A percentile compares a stretch with the other conserved stretches of the same genome.
Evolutionary conservation across 2,329 filamentous ascomycete genomes (phyloP).

Genomic region (Talaromyces sp.): DNA sequence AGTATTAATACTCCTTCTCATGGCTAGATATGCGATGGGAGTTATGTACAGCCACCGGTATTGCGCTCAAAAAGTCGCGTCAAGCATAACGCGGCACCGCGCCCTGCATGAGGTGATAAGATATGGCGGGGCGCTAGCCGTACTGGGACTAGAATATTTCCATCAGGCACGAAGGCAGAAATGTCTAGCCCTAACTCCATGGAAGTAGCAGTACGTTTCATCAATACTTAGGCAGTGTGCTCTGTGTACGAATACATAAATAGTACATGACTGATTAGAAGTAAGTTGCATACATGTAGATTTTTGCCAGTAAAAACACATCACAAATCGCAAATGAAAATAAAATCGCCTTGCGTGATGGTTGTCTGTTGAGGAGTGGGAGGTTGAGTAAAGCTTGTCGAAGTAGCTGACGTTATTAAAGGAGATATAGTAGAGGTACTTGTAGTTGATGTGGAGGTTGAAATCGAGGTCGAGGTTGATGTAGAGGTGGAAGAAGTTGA

Average conservation of each 20-base stretch:
- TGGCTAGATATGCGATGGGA: neutral
- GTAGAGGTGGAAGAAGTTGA: conserved; percentile 4
- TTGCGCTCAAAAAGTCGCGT: conserved; percentile 8
- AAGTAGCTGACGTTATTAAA: neutral
- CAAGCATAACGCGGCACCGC: conserved; percentile 2
- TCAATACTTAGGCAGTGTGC: neutral
- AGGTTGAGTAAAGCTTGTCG: neutral
- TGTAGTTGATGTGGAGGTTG: neutral
- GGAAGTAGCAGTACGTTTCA: neutral
- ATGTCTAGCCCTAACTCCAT: neutral
- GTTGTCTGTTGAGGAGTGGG: conserved; percentile 3
- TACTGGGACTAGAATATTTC: neutral
- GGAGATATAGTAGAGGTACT: neutral
- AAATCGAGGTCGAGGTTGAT: neutral
- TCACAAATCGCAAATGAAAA: conserved; percentile 12
- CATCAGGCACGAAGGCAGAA: neutral
- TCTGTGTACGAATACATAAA: neutral
- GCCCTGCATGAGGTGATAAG: conserved; percentile 5
- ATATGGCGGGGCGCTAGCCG: neutral
- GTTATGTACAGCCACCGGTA: conserved; percentile 12
- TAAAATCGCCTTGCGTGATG: conserved; percentile 12
- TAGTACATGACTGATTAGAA: neutral
- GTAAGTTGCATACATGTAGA: neutral
- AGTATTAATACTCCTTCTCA: neutral
- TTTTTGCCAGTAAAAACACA: neutral